phyloP scores from a whole-genome alignment of 495 filamentous ascomycete genomes.

The Tuber calosporum region DNA sequence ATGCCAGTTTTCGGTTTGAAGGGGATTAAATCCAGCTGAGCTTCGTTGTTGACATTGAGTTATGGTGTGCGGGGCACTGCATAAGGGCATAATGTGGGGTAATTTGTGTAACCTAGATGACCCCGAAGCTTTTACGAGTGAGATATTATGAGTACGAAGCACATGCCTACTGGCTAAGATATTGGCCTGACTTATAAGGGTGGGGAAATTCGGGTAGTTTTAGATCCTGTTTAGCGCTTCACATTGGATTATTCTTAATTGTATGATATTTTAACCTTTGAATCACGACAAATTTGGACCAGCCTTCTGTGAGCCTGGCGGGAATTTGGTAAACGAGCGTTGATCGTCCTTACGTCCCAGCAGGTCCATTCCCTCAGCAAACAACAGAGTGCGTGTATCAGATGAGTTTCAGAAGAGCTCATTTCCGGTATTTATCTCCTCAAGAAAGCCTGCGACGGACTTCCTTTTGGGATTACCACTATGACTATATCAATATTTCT shows the following conservation, averaged over 20 bases:
- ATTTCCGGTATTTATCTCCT: neutral
- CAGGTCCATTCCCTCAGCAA: neutral
- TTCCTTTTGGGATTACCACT: neutral
- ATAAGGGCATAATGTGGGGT: neutral
- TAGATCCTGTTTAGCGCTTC: neutral
- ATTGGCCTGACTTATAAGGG: neutral
- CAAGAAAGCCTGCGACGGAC: neutral
- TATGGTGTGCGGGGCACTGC: neutral
- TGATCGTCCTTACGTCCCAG: neutral
- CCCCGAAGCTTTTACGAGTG: neutral
- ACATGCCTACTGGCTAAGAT: neutral
- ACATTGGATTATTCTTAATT: neutral
- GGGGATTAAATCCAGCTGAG: constrained; percentile 2
- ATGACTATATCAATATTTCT: neutral
- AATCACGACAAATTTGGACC: neutral
- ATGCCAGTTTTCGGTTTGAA: neutral
- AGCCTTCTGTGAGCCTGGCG: neutral
- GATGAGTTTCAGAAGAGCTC: neutral
- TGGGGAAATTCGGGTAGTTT: neutral
- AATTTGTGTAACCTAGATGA: neutral
- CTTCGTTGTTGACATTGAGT: neutral
- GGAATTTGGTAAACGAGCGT: neutral
- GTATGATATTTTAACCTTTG: neutral
- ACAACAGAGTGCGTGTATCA: neutral
- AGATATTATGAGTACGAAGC: neutral